phyloP scores from a whole-genome alignment of 2,329 filamentous ascomycete genomes.

The Aureobasidium lini region DNA sequence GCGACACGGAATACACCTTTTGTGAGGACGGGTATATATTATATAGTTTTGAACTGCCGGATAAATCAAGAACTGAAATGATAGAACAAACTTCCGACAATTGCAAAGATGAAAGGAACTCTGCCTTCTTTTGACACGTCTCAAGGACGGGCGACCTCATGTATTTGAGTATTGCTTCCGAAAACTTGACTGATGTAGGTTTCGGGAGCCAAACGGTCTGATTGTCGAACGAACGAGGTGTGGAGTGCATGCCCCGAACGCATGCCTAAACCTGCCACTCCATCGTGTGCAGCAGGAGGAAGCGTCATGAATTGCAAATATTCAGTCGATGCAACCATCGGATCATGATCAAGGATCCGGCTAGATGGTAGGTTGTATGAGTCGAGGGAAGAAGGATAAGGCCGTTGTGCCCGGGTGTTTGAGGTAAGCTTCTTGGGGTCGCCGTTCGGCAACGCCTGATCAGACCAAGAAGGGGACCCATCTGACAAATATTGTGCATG shows the following conservation, averaged over 20 bases:
- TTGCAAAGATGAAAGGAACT: conserved; percentile 1
- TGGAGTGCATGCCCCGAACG: background rate
- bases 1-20: background rate
- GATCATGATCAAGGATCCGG: background rate
- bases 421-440: background rate
- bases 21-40: background rate
- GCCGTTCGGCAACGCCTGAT: background rate
- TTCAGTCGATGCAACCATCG: background rate
- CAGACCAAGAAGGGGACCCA: background rate
- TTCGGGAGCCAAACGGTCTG: conserved; percentile 7
- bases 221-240: background rate
- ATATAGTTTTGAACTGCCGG: background rate
- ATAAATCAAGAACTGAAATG: background rate
- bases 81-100: conserved; percentile 5
- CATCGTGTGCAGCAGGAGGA: background rate
- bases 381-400: background rate
- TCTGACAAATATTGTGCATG: conserved; percentile 12
- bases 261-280: background rate
- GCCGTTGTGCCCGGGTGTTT: conserved; percentile 5
- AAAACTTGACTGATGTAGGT: background rate
- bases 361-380: background rate
- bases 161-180: conserved; percentile 5
- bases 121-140: background rate
- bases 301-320: conserved; percentile 2
- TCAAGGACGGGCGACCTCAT: background rate